A percentile compares a stretch with the other conserved stretches of the same genome.
Evolutionary conservation across 2,329 filamentous ascomycete species (phyloP).

Genomic region (Alternaria consortialis): DNA sequence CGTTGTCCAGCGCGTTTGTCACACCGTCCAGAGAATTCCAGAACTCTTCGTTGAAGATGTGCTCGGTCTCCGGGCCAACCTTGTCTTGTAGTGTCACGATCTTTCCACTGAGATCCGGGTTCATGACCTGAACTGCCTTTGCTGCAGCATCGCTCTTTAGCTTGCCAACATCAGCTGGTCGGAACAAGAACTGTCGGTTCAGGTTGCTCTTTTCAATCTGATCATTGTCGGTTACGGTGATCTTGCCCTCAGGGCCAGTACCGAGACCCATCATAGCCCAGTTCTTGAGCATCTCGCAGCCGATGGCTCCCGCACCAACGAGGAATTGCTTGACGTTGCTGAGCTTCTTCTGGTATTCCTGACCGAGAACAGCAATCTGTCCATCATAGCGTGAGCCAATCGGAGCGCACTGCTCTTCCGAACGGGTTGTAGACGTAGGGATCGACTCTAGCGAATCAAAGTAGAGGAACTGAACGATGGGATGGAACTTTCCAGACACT

Average conservation of each 20-base stretch:
- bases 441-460: slow-evolving; percentile 98
- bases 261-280: slow-evolving; percentile 99
- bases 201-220: slow-evolving; percentile 99
- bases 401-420: slow-evolving; percentile 88
- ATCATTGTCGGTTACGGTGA: slow-evolving; percentile 96
- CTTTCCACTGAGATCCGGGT: slow-evolving; percentile 87
- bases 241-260: slow-evolving; percentile 85
- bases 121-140: slow-evolving; percentile 91
- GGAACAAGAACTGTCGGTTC: slow-evolving; percentile 96
- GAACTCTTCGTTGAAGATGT: slow-evolving; percentile 93
- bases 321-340: slow-evolving; percentile 91
- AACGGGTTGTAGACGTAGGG: slow-evolving; percentile 76
- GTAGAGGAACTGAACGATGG: slow-evolving; percentile 96
- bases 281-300: slow-evolving; percentile 99
- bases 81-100: slow-evolving; percentile 88
- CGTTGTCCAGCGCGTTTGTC: slow-evolving; percentile 96
- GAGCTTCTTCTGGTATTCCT: slow-evolving; percentile 92
- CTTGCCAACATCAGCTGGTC: slow-evolving; percentile 89
- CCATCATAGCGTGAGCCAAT: slow-evolving; percentile 89
- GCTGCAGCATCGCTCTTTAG: slow-evolving; percentile 97
- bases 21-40: slow-evolving; percentile 89
- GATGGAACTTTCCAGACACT: slow-evolving; percentile 96
- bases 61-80: slow-evolving; percentile 89
- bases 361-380: slow-evolving; percentile 95
- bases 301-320: slow-evolving; percentile 95